These are phyloP conservation scores for Pseudevernia furfuracea DNA, from an alignment of 495 filamentous ascomycete genomes.

Conservation along the genomic window DNA sequence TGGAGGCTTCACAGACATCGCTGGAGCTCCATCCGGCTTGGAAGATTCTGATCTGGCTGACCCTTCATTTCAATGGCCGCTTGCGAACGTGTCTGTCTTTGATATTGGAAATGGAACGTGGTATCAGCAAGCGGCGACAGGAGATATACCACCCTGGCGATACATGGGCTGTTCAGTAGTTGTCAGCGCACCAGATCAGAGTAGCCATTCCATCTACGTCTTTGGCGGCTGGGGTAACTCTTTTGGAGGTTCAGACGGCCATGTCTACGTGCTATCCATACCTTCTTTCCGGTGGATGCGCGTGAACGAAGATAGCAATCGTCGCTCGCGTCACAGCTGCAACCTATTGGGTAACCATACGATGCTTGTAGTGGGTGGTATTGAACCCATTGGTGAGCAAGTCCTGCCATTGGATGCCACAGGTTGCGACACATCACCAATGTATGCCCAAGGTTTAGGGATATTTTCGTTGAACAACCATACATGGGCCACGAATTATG, in stretches of 20 bases:
- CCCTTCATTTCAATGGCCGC: slow-evolving; percentile 10
- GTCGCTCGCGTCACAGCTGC: slow-evolving; percentile 15
- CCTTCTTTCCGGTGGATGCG: slow-evolving; percentile 22
- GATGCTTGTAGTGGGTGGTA: slow-evolving; percentile 21
- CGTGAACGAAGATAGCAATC: slow-evolving; percentile 18
- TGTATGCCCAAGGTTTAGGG: slow-evolving; percentile 18
- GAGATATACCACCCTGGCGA: slow-evolving; percentile 22
- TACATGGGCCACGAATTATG: slow-evolving; percentile 16
- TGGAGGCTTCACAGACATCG: slow-evolving; percentile 17
- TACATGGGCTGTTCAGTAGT: slow-evolving; percentile 17
- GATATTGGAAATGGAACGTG: slow-evolving; percentile 16
- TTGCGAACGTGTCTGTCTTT: slow-evolving; percentile 19
- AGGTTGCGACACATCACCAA: slow-evolving; percentile 16
- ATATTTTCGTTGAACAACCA: slow-evolving; percentile 22
- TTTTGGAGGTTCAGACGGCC: slow-evolving; percentile 12
- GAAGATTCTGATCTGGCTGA: slow-evolving; percentile 1
- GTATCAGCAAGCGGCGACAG: slow-evolving; percentile 18
- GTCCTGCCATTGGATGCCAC: slow-evolving; percentile 9
- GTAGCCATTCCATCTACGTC: slow-evolving; percentile 24
- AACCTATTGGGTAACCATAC: slow-evolving; percentile 13
- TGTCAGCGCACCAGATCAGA: slow-evolving; percentile 20
- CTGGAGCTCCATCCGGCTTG: slow-evolving; percentile 1
- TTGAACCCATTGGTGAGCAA: slow-evolving; percentile 11
- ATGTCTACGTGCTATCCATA: slow-evolving; percentile 23
- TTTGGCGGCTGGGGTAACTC: slow-evolving; percentile 21